phyloP scores from a whole-genome alignment of 192 early-diverging fungal species.

The Backusella macrospora region DNA sequence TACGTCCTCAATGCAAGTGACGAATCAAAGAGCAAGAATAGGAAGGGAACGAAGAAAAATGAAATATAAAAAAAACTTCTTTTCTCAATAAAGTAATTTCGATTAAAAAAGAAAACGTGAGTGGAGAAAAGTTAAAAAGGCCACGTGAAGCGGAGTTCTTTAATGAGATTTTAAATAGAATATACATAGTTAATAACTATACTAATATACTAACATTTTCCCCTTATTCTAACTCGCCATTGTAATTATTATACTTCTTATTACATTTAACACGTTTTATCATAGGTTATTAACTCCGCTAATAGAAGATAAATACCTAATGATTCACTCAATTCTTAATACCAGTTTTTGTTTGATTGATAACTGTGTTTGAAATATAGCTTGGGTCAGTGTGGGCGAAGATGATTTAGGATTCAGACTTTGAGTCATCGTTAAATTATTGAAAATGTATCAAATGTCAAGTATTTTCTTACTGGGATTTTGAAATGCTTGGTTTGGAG shows the following conservation, averaged over 20 bases:
- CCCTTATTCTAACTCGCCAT: slow-evolving; percentile 7
- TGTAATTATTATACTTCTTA: background rate
- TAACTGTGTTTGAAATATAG: too few species aligned
- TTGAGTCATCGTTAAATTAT: too few species aligned
- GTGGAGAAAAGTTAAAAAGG: background rate
- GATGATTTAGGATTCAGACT: too few species aligned
- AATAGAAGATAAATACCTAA: background rate
- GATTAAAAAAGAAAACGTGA: background rate
- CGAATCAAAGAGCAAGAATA: background rate
- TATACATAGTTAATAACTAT: background rate
- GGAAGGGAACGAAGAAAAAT: too few species aligned
- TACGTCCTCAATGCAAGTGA: background rate
- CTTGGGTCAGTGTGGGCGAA: too few species aligned
- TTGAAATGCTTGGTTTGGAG: too few species aligned
- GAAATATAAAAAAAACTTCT: too few species aligned
- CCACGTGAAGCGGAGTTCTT: slow-evolving; percentile 7
- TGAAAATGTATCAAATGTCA: too few species aligned
- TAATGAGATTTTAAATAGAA: background rate
- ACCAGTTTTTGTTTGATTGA: too few species aligned
- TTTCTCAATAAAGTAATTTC: background rate
- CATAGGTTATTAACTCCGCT: background rate
- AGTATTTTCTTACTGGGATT: too few species aligned
- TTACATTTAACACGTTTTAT: slow-evolving; percentile 2
- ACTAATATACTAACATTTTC: slow-evolving; percentile 11
- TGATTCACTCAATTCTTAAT: too few species aligned